These are phyloP conservation scores for Rhizodiscina lignyota DNA, from an alignment of 495 filamentous ascomycete genomes.

Conservation along the genomic window DNA sequence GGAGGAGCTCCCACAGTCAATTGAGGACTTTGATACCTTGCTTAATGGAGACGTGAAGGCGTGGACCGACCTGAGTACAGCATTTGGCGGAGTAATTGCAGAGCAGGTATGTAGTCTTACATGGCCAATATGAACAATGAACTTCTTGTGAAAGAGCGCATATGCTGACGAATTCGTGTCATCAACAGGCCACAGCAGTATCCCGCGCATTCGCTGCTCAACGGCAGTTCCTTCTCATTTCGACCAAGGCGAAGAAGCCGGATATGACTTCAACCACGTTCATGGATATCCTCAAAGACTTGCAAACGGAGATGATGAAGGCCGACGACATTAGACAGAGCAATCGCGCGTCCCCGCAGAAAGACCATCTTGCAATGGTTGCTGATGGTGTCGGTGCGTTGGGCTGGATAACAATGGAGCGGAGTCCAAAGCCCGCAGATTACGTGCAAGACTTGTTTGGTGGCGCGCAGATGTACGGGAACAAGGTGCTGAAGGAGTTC, in stretches of 20 bases:
- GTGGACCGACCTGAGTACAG: conserved; percentile 61
- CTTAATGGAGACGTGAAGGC: conserved; percentile 58
- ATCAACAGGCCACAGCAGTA: conserved; percentile 37
- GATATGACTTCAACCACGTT: conserved; percentile 45
- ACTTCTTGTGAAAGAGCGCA: no score
- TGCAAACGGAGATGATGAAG: conserved; percentile 58
- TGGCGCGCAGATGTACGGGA: conserved; percentile 78
- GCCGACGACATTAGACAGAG: conserved; percentile 65
- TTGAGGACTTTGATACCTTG: conserved; percentile 74
- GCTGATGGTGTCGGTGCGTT: conserved; percentile 73
- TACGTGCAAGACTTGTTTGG: conserved; percentile 63
- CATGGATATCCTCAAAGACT: conserved; percentile 65
- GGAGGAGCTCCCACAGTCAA: conserved; percentile 46
- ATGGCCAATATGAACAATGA: not conserved
- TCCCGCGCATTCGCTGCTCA: conserved; percentile 60
- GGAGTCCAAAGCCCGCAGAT: conserved; percentile 59
- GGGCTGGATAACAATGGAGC: conserved; percentile 67
- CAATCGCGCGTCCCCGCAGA: conserved; percentile 51
- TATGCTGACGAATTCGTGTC: not conserved
- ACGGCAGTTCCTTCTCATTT: conserved; percentile 72
- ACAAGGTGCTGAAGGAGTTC: conserved; percentile 72
- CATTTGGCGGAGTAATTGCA: conserved; percentile 58
- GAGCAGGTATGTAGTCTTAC: conserved; percentile 45
- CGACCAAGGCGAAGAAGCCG: conserved; percentile 86
- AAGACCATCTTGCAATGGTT: conserved; percentile 70